phyloP scores from a whole-genome alignment of 179 eudicot genomes.

The Drosera spatulata region DNA sequence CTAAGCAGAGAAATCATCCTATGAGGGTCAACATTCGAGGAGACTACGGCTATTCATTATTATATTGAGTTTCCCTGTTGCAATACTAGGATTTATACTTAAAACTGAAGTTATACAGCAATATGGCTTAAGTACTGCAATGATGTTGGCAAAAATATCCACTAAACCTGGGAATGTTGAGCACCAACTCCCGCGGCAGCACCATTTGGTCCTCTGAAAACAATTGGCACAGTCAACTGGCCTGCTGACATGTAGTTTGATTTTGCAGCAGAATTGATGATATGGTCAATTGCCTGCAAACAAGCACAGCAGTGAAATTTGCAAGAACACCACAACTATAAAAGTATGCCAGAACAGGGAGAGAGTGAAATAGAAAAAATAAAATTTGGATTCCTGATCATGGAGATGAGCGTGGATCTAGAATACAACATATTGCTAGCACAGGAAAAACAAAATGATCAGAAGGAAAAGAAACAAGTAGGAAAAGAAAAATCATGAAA shows the following conservation, averaged over 20 bases:
- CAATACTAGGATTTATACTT: too few species aligned
- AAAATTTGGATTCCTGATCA: too few species aligned
- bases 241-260: constrained; percentile 94
- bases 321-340: background rate
- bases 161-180: constrained; percentile 79
- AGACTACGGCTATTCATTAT: too few species aligned
- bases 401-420: background rate
- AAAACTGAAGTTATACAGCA: too few species aligned
- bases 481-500: background rate
- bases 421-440: background rate
- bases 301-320: background rate
- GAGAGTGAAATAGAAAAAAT: background rate
- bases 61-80: too few species aligned
- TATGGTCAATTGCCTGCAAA: constrained; percentile 88
- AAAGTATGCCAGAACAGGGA: background rate
- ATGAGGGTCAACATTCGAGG: too few species aligned
- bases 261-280: constrained; percentile 88
- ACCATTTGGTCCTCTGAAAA: constrained; percentile 92
- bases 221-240: constrained; percentile 65
- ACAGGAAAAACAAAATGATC: background rate
- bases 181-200: constrained; percentile 98
- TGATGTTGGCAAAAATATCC: too few species aligned
- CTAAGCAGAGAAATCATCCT: too few species aligned
- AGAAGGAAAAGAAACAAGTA: background rate
- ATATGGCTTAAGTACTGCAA: too few species aligned